Base-by-base conservation (phyloP, 2,329 filamentous ascomycete genomes). In the Rhytidhysteron rufulum region DNA sequence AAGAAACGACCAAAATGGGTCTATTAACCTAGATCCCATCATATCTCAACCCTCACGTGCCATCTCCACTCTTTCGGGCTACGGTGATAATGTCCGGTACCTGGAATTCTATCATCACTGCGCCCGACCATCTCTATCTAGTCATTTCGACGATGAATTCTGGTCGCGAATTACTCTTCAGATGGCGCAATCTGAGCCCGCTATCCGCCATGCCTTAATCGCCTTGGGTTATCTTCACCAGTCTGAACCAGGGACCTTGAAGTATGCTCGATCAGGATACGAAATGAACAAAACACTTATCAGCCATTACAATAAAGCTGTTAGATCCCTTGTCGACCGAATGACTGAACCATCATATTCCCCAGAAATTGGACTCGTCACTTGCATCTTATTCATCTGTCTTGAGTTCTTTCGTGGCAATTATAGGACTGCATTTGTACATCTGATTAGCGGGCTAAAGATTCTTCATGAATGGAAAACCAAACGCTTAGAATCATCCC, bases 361-460 rank as follows among this genome's bases (percentile, higher is more conserved):
- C 4, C 54, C 67, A 2, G 51, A 60, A 33, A 47, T 58, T 13
- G 60, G 62, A 2, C 55, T 73, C 15, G 67, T 72, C 34, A 59
- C 65, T 3, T 73, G 70, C 39, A 47, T 72, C 36, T 40, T 72
- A 1, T 73, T 73, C 44, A 55, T 70, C 4, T 66, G 60, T 36
- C 55, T 73, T 32, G 71, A 74, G 40, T 64, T 66, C 21, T 43
- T 74, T 3, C 60, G 65, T 9, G 70, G 66, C 1, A 63, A 68
- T 22, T 69, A 68, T 34, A 48, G 55, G 10, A 57, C 66, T 0
- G 70, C 62, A 10, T 60, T 66, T 21, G 48, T 51, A 4, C 72
- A 75, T 47, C 58, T 75, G 5, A 58, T 61, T n/a, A 71, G 60
- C 29, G 72, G 73, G 0, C 40, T 74, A 4, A 65, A 59, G 29